Base-by-base conservation (phyloP, 768 basidiomycete genomes). In the Leccinellum albellum region DNA sequence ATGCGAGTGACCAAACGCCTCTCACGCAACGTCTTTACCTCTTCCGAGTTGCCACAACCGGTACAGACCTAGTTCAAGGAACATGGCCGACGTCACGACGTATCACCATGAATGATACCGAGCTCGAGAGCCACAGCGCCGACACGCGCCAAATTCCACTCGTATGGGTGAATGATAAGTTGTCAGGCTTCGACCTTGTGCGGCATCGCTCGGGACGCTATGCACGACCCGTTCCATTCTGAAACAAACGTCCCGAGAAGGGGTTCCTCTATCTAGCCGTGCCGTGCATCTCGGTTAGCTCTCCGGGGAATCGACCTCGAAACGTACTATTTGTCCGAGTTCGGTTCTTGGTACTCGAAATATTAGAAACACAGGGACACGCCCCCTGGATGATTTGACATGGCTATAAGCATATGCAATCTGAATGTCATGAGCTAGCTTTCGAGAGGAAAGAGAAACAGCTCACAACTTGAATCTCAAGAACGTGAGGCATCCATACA, bases 341-440 rank as follows among this genome's bases (percentile, higher is more conserved):
- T 59, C 6, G 54, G 59, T 54, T 61, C 68, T 50, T 55, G 51
- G 55, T 61, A 56, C 42, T 69, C 69, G 5, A 53, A 0, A 28
- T 74, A 72, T n/a, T 60, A 66, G 2, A 51, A 20, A 44, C 8
- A 20, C 7, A 32, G 35, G 42, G 45, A 37, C 23, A 77, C 86
- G 70, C 65, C 88, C 88, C 85, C 80, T 20, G 82, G 55, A 54
- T 88, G 81, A 59, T 86, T 82, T 21, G 87, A 82, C 86, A 89
- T 89, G 23, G 84, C 79, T 51, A 86, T 74, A 14, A 90, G 77
- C 87, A 89, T 89, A 64, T 89, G 89, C 58, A 81, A 71, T 55
- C 87, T 89, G 53, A 10, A 33, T 44, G 14, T 15, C 23, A 24
- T 44, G 51, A 49, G 56, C 61, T 56, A n/a, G 50, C 32, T 32